phyloP scores from a whole-genome alignment of 352 stramenopile genomes.

The Globisporangium canariense region DNA sequence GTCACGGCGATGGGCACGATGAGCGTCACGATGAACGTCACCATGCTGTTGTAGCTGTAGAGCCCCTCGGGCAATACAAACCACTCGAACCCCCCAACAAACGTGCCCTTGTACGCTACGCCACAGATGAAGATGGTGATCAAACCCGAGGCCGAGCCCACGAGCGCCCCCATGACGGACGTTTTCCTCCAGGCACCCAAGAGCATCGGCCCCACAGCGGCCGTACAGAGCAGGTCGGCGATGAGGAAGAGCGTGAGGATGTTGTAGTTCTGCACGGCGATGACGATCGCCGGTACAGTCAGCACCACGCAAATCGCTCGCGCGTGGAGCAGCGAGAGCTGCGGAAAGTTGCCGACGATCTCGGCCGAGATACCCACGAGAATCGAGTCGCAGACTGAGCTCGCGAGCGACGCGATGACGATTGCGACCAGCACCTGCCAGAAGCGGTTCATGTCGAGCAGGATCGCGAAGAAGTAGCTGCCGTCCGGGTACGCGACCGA shows the following conservation, averaged over 20 bases:
- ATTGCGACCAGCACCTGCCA: slow-evolving; percentile 72
- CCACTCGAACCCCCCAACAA: slow-evolving; percentile 76
- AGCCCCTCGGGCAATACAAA: slow-evolving; percentile 71
- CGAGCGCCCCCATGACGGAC: slow-evolving; percentile 37
- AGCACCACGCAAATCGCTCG: slow-evolving; percentile 65
- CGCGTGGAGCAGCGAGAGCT: slow-evolving; percentile 46
- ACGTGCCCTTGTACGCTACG: slow-evolving; percentile 49
- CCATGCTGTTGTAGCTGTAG: slow-evolving; percentile 75
- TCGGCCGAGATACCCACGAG: slow-evolving; percentile 74
- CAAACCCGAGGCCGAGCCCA: slow-evolving; percentile 52
- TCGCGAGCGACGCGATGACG: slow-evolving; percentile 66
- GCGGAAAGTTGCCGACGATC: slow-evolving; percentile 68
- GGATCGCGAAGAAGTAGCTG: slow-evolving; percentile 64
- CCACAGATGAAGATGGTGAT: slow-evolving; percentile 71
- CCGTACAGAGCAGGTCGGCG: slow-evolving; percentile 69
- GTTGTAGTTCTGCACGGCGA: slow-evolving; percentile 62
- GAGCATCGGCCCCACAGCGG: slow-evolving; percentile 71
- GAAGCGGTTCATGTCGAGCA: slow-evolving; percentile 62
- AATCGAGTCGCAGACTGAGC: slow-evolving; percentile 62
- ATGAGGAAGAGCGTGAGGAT: slow-evolving; percentile 78
- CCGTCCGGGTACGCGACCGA: slow-evolving; percentile 58
- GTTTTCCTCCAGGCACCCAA: slow-evolving; percentile 51
- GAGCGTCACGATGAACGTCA: slow-evolving; percentile 74
- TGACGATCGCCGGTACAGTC: slow-evolving; percentile 62
- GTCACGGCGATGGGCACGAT: slow-evolving; percentile 59